These are phyloP conservation scores for Glebionis coronaria DNA, from an alignment of 129 eudicot species.

Conservation along the genomic window DNA sequence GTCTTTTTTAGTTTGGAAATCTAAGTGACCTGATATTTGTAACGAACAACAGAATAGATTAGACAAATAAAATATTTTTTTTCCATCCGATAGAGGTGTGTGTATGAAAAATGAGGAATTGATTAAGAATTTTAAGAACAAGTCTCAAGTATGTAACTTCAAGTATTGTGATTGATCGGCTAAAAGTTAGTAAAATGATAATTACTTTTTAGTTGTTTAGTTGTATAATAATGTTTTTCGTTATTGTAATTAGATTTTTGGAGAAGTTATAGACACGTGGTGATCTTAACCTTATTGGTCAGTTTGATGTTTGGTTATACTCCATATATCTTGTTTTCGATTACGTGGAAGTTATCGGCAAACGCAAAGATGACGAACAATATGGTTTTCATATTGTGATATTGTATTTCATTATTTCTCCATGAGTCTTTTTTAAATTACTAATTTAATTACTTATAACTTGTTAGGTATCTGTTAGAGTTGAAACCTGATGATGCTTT, in stretches of 20 bases:
- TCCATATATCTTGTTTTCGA: conserved; percentile 95
- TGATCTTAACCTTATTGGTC: conserved; percentile 93
- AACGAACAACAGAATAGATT: too few species aligned
- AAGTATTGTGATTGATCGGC: conserved; percentile 41
- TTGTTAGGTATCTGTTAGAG: conserved; percentile 87
- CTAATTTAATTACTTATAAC: conserved; percentile 6
- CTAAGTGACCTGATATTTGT: conserved; percentile 20
- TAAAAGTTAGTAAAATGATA: not conserved
- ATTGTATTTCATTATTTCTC: conserved; percentile 1
- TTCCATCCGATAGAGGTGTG: conserved; percentile 86
- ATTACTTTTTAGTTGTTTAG: not conserved
- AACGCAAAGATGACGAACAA: conserved; percentile 95
- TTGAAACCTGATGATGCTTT: conserved; percentile 98
- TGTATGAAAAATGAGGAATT: conserved; percentile 98
- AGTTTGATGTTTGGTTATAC: conserved; percentile 97
- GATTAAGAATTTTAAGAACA: conserved; percentile 85
- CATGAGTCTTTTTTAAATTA: not conserved
- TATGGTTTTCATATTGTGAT: conserved; percentile 33
- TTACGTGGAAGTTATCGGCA: conserved; percentile 96
- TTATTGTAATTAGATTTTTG: conserved; percentile 59
- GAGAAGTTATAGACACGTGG: conserved; percentile 98
- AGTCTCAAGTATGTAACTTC: conserved; percentile 97
- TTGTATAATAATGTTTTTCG: not conserved
- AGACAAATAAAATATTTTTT: too few species aligned
- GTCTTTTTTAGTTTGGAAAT: not conserved